A percentile compares a stretch with the other conserved stretches of the same genome.
Conservation (phyloP, 2,329 filamentous ascomycete genomes). For the Pestalotiopsis sp. region DNA sequence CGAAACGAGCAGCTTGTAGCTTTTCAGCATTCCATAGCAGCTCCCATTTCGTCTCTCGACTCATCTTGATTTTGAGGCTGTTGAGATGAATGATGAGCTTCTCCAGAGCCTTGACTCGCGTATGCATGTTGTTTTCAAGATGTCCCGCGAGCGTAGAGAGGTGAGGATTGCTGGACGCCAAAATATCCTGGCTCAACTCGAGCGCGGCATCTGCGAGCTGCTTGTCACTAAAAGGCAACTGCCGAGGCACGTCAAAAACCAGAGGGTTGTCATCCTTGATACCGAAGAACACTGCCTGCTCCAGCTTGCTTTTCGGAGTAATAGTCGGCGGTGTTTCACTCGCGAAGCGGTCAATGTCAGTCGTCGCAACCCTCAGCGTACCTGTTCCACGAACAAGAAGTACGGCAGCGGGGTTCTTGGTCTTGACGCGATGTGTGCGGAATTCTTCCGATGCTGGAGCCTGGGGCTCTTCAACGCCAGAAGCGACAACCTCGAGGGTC, state of each 20-base stretch:
- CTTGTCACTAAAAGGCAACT: constrained; percentile 63
- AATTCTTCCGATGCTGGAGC: constrained; percentile 42
- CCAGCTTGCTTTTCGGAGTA: constrained; percentile 84
- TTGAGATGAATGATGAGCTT: constrained; percentile 73
- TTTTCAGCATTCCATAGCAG: constrained; percentile 91
- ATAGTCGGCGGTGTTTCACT: constrained; percentile 61
- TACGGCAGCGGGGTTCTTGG: constrained; percentile 63
- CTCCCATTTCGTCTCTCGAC: constrained; percentile 71
- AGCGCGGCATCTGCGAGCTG: constrained; percentile 79
- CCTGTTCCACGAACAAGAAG: constrained; percentile 64
- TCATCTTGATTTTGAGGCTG: constrained; percentile 64
- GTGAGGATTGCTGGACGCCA: constrained; percentile 74
- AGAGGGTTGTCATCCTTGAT: constrained; percentile 80
- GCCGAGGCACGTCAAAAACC: constrained; percentile 71
- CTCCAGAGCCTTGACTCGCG: constrained; percentile 71
- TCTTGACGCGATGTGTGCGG: constrained; percentile 51
- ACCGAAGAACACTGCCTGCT: constrained; percentile 94
- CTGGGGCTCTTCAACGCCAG: constrained; percentile 62
- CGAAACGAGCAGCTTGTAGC: constrained; percentile 72
- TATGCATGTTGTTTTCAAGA: constrained; percentile 76
- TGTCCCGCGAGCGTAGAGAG: constrained; percentile 73
- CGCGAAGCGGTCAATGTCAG: constrained; percentile 60
- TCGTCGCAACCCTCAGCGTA: constrained; percentile 58
- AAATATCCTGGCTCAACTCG: constrained; percentile 76
- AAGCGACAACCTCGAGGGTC: constrained; percentile 63